phyloP scores from a whole-genome alignment of 768 basidiomycete species.

The Porphyrellus cyaneotinctus region DNA sequence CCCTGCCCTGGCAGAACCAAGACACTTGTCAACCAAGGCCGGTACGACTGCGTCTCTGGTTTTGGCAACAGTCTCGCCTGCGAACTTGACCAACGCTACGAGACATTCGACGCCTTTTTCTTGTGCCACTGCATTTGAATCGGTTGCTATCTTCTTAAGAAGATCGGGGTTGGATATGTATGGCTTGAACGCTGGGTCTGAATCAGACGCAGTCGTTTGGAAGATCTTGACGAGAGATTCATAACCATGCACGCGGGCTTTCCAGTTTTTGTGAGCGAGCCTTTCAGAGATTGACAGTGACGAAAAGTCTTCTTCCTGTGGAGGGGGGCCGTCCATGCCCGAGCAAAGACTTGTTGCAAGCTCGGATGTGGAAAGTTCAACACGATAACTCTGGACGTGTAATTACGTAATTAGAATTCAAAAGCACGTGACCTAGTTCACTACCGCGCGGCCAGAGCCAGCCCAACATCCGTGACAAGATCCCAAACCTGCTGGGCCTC shows the following conservation, averaged over 20 bases:
- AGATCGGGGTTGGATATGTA: slow-evolving; percentile 75
- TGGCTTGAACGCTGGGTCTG: slow-evolving; percentile 90
- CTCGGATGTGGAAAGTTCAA: slow-evolving; percentile 10
- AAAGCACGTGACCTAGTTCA: slow-evolving; percentile 19
- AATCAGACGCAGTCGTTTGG: slow-evolving; percentile 84
- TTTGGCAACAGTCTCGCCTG: slow-evolving; percentile 83
- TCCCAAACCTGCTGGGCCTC: slow-evolving; percentile 55
- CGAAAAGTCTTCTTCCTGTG: slow-evolving; percentile 92
- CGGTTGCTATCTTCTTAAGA: slow-evolving; percentile 83
- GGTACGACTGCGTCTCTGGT: slow-evolving; percentile 79
- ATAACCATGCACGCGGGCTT: slow-evolving; percentile 93
- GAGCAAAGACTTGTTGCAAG: slow-evolving; percentile 9
- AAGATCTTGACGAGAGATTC: slow-evolving; percentile 84
- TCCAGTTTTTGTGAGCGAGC: slow-evolving; percentile 97
- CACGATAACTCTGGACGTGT: slow-evolving; percentile 11
- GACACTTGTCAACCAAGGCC: slow-evolving; percentile 93
- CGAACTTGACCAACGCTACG: slow-evolving; percentile 81
- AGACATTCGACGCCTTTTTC: slow-evolving; percentile 95
- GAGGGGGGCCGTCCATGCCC: slow-evolving; percentile 85
- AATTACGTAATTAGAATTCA: slow-evolving; percentile 21
- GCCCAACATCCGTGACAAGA: slow-evolving; percentile 55
- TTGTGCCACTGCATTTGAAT: slow-evolving; percentile 95
- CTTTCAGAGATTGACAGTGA: slow-evolving; percentile 72
- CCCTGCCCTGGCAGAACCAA: slow-evolving; percentile 85
- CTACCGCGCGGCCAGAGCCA: slow-evolving; percentile 43